Evolutionary conservation across 345 rosid species (phyloP), one percentile per base, ranked within the genome.

Genomic region (Acer saccharum): DNA sequence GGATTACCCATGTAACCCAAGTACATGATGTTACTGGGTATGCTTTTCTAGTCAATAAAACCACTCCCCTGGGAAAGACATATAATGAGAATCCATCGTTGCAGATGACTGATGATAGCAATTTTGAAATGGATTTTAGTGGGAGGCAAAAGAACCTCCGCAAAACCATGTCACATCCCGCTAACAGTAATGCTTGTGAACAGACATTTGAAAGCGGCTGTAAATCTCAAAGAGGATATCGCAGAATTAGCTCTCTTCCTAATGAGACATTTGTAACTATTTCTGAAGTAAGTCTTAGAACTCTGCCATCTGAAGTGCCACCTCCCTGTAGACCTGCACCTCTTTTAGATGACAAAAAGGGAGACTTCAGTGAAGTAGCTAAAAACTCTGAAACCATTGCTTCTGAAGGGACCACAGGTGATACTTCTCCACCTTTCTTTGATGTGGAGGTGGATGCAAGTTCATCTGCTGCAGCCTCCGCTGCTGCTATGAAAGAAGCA

Each of bases 371-470:
- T 69, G 71, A 81, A 76, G 70, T 71, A 46, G 79, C 71, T 68
- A 79, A 89, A 70, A 81, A 75, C 77, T 76, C 83, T 83, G 72
- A 84, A 74, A 77, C 75, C 66, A 78, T 72, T n/a, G 81, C 82
- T 74, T 78, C 89, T 32, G 89, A 85, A 72, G 88, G 83, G 76
- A 83, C 81, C 25, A 62, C 13, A 0, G 87, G 77, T 71, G 90
- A 85, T 69, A 62, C 79, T 79, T 94, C 93, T 57, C 97, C 97
- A 21, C 87, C 86, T 60, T 91, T 83, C 84, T 92, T 90, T 86
- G 99, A 96, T 81, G 97, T 94, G n/a, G 98, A 92, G 89, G 89
- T 90, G 68, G 99, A 94, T 90, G 89, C 89, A 16, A 87, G 86
- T 78, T 94, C 97, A 60, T 93, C 97, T 77, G 97, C 97, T 64